Conservation (phyloP, 192 early-diverging fungal species). For the Dissophora ornata region DNA sequence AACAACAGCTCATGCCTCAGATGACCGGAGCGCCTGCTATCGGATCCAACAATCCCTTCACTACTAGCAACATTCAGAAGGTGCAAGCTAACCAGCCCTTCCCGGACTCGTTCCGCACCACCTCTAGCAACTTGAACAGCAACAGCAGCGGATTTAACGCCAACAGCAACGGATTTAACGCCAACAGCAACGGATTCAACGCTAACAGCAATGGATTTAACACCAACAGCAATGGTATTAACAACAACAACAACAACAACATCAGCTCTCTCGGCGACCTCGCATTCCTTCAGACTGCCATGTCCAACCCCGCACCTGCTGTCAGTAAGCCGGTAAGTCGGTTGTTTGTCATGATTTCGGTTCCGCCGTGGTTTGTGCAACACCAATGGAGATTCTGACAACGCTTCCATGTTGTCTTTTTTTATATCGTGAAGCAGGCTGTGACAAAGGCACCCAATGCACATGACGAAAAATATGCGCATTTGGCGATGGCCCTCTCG, state of each 20-base stretch:
- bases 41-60: constrained; percentile 57
- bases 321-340: constrained; percentile 10
- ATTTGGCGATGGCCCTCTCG: constrained; percentile 21
- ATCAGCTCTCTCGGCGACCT: constrained; percentile 22
- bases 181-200: constrained; percentile 8
- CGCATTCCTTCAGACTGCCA: constrained; percentile 30
- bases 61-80: constrained; percentile 21
- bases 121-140: constrained; percentile 5
- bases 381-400: too few species aligned
- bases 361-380: too few species aligned
- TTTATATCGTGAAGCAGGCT: not conserved
- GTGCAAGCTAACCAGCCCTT: constrained; percentile 23
- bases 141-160: constrained; percentile 2
- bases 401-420: too few species aligned
- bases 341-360: too few species aligned
- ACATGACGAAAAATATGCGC: constrained; percentile 31
- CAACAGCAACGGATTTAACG: constrained; percentile 5
- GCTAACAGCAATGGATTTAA: constrained; percentile 1
- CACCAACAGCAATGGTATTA: constrained; percentile 3
- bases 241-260: constrained; percentile 8
- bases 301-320: constrained; percentile 15
- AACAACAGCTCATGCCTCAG: constrained; percentile 42
- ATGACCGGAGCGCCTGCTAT: constrained; percentile 29
- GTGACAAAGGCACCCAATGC: constrained; percentile 7
- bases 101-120: constrained; percentile 16